Conservation (phyloP, 2,329 filamentous ascomycete species). For the Penicillium crustosum region DNA sequence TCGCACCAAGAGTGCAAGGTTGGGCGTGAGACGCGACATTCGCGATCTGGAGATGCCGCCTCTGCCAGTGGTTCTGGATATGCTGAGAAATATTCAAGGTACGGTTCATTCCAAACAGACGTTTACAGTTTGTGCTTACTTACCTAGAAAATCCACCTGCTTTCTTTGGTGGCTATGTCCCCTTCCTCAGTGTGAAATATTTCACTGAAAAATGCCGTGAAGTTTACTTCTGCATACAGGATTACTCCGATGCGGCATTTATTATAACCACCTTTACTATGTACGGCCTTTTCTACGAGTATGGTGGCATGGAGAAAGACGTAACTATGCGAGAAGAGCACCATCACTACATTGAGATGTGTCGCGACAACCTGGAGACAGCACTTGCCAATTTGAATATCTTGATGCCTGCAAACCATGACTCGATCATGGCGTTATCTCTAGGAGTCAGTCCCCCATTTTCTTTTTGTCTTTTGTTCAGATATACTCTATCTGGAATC, state of each 20-base stretch:
- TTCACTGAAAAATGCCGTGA: conserved; percentile 44
- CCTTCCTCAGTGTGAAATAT: conserved; percentile 34
- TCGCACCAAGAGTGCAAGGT: conserved; percentile 23
- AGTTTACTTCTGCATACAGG: conserved; percentile 46
- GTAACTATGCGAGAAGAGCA: conserved; percentile 27
- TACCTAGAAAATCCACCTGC: conserved; percentile 23
- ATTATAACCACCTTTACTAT: conserved; percentile 43
- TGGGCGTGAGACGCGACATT: conserved; percentile 28
- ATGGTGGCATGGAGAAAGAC: conserved; percentile 23
- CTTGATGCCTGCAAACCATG: conserved; percentile 55
- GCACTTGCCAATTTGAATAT: conserved; percentile 53
- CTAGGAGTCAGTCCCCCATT: conserved; percentile 51
- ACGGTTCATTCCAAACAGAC: not conserved
- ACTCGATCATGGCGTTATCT: conserved; percentile 60
- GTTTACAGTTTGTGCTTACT: not conserved
- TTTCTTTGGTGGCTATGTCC: conserved; percentile 31
- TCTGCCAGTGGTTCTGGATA: conserved; percentile 32
- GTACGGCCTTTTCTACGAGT: conserved; percentile 40
- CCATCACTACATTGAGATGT: conserved; percentile 34
- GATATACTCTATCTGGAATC: not conserved
- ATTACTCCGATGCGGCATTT: conserved; percentile 43
- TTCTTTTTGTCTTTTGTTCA: not conserved
- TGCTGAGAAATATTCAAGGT: conserved; percentile 40
- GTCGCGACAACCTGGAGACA: conserved; percentile 47
- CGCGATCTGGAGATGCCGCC: conserved; percentile 40